Conservation (phyloP, 345 rosid species). For the Aquilaria yunnanensis region DNA sequence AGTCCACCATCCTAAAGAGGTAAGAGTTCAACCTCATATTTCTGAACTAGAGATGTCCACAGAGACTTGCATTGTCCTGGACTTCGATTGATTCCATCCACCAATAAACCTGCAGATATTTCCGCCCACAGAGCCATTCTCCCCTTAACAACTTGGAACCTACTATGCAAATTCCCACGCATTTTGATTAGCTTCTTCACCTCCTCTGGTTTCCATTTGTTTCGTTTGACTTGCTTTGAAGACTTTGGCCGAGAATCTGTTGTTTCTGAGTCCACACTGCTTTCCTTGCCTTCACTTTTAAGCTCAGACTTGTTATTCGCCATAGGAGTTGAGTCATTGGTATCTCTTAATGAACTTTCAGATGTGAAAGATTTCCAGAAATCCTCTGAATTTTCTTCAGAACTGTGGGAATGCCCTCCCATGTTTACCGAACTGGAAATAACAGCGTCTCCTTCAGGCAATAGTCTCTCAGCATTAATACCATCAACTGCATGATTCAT, state of each 20-base stretch:
- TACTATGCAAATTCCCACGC: conserved; percentile 61
- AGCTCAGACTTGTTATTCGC: conserved; percentile 18
- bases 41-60: conserved; percentile 81
- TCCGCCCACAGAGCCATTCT: conserved; percentile 97
- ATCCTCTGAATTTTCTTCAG: conserved; percentile 36
- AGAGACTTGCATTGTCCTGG: conserved; percentile 89
- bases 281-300: conserved; percentile 26
- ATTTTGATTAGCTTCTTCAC: conserved; percentile 60
- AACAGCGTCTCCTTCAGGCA: conserved; percentile 35
- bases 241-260: conserved; percentile 35
- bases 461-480: conserved; percentile 28
- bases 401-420: conserved; percentile 17
- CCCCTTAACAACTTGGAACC: conserved; percentile 74
- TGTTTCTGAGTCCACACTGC: conserved; percentile 31
- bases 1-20: conserved; percentile 1
- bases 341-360: conserved; percentile 29
- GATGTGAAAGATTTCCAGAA: conserved; percentile 59
- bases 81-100: conserved; percentile 60
- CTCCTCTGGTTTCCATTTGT: conserved; percentile 94
- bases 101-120: conserved; percentile 51
- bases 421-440: conserved; percentile 29
- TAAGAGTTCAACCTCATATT: conserved; percentile 62
- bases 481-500: conserved; percentile 34
- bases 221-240: conserved; percentile 41
- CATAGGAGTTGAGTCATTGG: conserved; percentile 11